Conservation (phyloP, 345 rosid species). For the Hibiscus mutabilis region DNA sequence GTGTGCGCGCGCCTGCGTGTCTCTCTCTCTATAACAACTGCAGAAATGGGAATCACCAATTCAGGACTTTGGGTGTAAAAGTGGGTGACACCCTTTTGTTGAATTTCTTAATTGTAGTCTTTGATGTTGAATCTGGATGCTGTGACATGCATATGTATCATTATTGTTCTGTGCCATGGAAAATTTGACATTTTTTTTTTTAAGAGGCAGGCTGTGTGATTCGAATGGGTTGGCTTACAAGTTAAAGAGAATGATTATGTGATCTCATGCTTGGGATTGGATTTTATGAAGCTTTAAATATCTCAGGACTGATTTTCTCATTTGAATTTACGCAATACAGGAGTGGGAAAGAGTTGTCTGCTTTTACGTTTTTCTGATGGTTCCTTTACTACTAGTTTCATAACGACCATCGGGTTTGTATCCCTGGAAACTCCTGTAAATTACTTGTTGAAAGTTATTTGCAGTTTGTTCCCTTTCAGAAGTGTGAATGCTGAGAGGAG, state of each 20-base stretch:
- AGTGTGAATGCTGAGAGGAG: conserved; percentile 5
- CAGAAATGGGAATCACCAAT: too few relatives aligned
- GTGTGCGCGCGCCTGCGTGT: too few relatives aligned
- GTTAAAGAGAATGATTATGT: neutral
- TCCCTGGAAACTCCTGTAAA: conserved; percentile 2
- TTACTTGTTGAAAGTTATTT: neutral
- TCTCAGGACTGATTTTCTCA: neutral
- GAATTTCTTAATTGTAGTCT: neutral
- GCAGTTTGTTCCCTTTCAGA: neutral
- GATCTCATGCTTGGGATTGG: neutral
- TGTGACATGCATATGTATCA: neutral
- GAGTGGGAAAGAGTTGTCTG: conserved; percentile 95
- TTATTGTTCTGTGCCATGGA: neutral
- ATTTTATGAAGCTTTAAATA: neutral
- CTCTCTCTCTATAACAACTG: too few relatives aligned
- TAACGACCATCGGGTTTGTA: conserved; percentile 81
- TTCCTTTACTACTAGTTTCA: conserved; percentile 91
- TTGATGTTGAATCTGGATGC: neutral
- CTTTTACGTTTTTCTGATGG: conserved; percentile 94
- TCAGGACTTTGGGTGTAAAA: neutral
- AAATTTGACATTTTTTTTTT: neutral
- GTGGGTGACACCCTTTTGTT: neutral
- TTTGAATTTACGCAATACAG: conserved; percentile 30
- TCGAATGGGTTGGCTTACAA: too few relatives aligned
- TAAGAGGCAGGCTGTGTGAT: neutral